Evolutionary conservation across 2,329 filamentous ascomycete genomes (phyloP), one percentile per base, ranked within the genome.

Genomic region (Coniochaeta sp.): DNA sequence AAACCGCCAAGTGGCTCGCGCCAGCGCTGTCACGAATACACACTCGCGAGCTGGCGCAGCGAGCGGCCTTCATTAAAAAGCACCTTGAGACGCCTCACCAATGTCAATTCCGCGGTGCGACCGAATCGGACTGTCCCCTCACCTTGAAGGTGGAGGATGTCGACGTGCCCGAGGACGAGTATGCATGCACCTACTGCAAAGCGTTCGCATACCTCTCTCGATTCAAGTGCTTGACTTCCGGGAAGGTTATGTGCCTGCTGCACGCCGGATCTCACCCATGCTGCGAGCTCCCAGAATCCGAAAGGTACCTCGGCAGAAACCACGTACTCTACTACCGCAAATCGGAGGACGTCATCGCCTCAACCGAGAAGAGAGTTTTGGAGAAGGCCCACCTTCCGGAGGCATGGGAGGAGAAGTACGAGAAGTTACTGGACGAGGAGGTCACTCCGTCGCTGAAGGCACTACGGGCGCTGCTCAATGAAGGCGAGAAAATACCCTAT

Each of bases 401-500:
- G 71, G 79, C 82, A 10, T 99, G 95, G 95, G 88, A 91, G 67
- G 88, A 93, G 60, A 98, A 96, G 75, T 89, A 96, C 66, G 88
- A 93, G 65, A 90, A 87, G 69, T 79, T 92, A 58, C 82, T 98
- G 63, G 89, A 93, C 60, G 91, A 96, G 66, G 91, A 91, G 69
- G 83, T 89, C 44, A 90, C 85, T 58, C 95, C 95, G 61, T 88
- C 92, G 61, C 82, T 99, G 55, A 98, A 96, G 77, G 81, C 87
- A 66, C 81, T 99, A 67, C 89, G 93, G 64, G 86, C 87, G 56
- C 81, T 99, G 59, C 81, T 98, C 61, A 88, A 89, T 71, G 95
- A 99, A 80, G 95, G 95, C 73, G 95, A 99, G 77, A 93, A 91
- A 74, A 97, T 99, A 69, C 92, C 93, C 61, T 96, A 90, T 79